Base-by-base conservation (phyloP, 208 protist genomes). In the Acanthamoeba lenticulata region DNA sequence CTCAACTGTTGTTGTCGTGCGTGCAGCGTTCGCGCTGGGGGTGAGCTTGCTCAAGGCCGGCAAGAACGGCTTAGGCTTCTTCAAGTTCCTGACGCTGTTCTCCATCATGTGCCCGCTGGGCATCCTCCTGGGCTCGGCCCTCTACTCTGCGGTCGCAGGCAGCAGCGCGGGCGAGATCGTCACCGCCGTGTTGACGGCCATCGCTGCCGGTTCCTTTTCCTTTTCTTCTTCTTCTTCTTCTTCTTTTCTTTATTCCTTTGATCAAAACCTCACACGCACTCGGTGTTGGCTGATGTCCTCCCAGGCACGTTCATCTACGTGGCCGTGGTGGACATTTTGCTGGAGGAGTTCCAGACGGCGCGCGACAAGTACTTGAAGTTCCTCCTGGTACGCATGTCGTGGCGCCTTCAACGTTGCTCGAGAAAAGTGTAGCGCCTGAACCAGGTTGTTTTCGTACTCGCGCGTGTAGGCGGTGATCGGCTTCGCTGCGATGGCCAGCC, bases 341-440 rank as follows among this genome's bases (percentile, higher is more conserved):
- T 88, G 44, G 79, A 88, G 13, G 79, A 88, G 29, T 88, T 88
- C 79, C 40, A 62, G 38, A 60, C 47, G 2, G 79, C 79, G 11
- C 24, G 47, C 27, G 79, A 88, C 79, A 88, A 88, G 79, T 88
- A 88, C 47, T 32, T 88, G 27, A 88, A 88, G 79, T 88, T 88
- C 47, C 32, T 49, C 2, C 47, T 88, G 29, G 67, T 77, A 77
- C 67, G 67, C 32, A 21, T 60, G 47, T n/a, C n/a, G n/a, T n/a
- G n/a, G n/a, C n/a, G n/a, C n/a, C n/a, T n/a, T n/a, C n/a, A n/a
- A n/a, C n/a, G n/a, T n/a, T n/a, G n/a, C n/a, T n/a, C n/a, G n/a
- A n/a, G n/a, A n/a, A n/a, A n/a, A n/a, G n/a, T n/a, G n/a, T n/a
- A n/a, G n/a, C n/a, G n/a, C n/a, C n/a, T n/a, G n/a, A n/a, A n/a